These are phyloP conservation scores for Lactifluus subvellereus DNA, from an alignment of 768 basidiomycete species.

Conservation along the genomic window DNA sequence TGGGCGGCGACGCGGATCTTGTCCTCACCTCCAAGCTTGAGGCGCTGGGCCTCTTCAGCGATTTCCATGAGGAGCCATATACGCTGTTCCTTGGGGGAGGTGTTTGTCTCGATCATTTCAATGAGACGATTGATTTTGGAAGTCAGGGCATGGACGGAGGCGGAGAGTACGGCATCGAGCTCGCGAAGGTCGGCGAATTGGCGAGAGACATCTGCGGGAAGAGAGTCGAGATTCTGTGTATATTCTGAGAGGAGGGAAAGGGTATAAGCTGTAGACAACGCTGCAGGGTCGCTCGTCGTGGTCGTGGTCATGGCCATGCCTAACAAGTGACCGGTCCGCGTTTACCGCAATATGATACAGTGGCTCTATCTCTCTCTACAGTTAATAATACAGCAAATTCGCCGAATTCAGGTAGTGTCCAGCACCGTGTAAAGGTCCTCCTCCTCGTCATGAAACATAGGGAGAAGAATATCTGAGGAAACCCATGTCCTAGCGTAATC, in stretches of 20 bases:
- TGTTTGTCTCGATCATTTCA: constrained; percentile 63
- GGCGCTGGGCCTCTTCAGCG: constrained; percentile 85
- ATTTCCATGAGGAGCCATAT: constrained; percentile 87
- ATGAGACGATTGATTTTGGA: constrained; percentile 72
- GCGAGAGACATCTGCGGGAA: constrained; percentile 91
- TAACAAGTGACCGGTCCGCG: too few species aligned
- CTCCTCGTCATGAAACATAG: too few species aligned
- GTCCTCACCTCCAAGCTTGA: constrained; percentile 95
- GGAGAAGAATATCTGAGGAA: too few species aligned
- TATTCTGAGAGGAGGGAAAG: constrained; percentile 74
- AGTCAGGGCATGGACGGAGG: constrained; percentile 78
- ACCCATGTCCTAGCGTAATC: not conserved
- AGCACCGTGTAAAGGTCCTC: not conserved
- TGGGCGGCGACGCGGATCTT: constrained; percentile 93
- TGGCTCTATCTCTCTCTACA: not conserved
- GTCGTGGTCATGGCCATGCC: not conserved
- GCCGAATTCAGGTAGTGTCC: not conserved
- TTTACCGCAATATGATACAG: not conserved
- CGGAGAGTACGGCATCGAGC: constrained; percentile 94
- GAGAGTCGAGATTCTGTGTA: constrained; percentile 86
- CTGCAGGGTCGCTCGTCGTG: constrained; percentile 28
- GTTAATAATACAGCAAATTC: not conserved
- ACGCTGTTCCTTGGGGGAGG: constrained; percentile 59
- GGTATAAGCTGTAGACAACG: constrained; percentile 46
- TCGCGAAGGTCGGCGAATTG: constrained; percentile 95